Conservation (phyloP, 805 yeast genomes). For the Candida qinlingensis region DNA sequence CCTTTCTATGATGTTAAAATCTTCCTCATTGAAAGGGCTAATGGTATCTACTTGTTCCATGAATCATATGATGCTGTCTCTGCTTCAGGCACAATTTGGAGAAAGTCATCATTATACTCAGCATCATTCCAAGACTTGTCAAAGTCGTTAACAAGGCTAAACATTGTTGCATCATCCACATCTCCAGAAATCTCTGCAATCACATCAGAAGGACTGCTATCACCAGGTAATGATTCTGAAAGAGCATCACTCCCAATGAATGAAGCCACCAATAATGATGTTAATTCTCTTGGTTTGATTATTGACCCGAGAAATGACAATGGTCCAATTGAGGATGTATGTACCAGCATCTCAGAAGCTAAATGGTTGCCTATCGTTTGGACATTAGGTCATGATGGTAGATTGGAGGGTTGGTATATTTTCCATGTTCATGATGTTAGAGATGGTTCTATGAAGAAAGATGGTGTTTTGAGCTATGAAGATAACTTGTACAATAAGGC, state of each 20-base stretch:
- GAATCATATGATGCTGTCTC: conserved; percentile 43
- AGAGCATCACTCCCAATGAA: conserved; percentile 72
- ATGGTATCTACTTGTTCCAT: conserved; percentile 13
- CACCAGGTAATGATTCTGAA: conserved; percentile 60
- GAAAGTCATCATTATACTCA: conserved; percentile 43
- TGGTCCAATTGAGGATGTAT: conserved; percentile 42
- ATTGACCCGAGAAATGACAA: conserved; percentile 49
- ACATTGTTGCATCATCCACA: conserved; percentile 53
- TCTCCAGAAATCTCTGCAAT: conserved; percentile 58
- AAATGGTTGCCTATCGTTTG: conserved; percentile 63
- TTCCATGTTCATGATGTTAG: conserved; percentile 51
- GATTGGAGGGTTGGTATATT: conserved; percentile 57
- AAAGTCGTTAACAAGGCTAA: conserved; percentile 25
- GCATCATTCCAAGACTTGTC: conserved; percentile 38
- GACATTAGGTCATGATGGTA: conserved; percentile 59
- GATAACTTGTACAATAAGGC: conserved; percentile 6
- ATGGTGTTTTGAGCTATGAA: conserved; percentile 3
- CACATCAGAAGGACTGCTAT: conserved; percentile 33
- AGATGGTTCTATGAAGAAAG: conserved; percentile 25
- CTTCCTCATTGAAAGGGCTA: conserved; percentile 15
- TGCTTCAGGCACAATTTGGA: conserved; percentile 45
- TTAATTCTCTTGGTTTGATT: conserved; percentile 65
- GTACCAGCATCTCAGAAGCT: conserved; percentile 51
- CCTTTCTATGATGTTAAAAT: conserved; percentile 22
- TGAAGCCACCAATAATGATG: conserved; percentile 59